Evolutionary conservation across 768 basidiomycete genomes (phyloP), one percentile per base, ranked within the genome.

Genomic region (Leccinum boreale): DNA sequence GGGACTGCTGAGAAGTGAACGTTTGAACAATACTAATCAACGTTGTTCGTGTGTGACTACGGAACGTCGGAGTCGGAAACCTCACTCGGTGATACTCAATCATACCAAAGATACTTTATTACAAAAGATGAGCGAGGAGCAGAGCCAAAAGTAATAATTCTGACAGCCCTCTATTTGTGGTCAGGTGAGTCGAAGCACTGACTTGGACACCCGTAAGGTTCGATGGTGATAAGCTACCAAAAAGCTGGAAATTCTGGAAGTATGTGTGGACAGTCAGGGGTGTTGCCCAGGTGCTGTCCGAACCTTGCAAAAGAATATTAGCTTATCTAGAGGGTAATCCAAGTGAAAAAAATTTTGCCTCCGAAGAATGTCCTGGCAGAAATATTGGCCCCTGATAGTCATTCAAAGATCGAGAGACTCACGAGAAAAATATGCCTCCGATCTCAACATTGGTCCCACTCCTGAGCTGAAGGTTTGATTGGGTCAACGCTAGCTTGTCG

Each of bases 391-490:
- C 7, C 50, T 35, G 14, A 36, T 3, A 52, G 35, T 21, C 50
- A n/a, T 19, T 39, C 19, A 55, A 36, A 61, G 26, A 55, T 7
- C 9, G 17, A 57, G 12, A 33, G 29, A 71, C 85, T 71, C 57
- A 88, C 84, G 91, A 92, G 72, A 94, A 89, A 74, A 83, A 92
- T 50, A 93, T 70, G 8, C 92, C 91, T 33, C 85, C 85, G 9
- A 83, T 79, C 9, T 74, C 68, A 24, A 94, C 73, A 24, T 73
- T 71, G 21, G 79, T 69, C 29, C 73, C 77, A 23, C 78, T 78
- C 24, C 92, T 85, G 56, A 91, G 79, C 64, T 86, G 84, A 21
- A 94, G 74, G 62, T 84, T 78, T 26, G 77, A 67, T 67, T 89
- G 84, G 46, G 80, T 74, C 14, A 90, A 67, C 3, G 81, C 89